Evolutionary conservation across 768 basidiomycete genomes (phyloP).

Genomic region (Dictyophora rubrovolvata): DNA sequence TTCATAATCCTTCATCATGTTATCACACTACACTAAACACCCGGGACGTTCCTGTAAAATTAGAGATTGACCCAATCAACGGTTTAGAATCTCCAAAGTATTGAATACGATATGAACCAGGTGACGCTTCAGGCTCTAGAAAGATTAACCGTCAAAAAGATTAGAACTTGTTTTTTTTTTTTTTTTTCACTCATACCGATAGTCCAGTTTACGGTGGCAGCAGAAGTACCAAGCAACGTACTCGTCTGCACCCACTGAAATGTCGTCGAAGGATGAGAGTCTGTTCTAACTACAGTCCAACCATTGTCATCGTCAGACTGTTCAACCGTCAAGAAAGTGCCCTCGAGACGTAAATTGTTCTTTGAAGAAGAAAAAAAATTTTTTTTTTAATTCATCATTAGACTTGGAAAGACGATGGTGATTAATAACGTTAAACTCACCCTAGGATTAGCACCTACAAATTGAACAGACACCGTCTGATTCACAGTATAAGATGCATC

Average conservation of each 20-base stretch:
- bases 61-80: conserved; percentile 46
- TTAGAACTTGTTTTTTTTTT: no score
- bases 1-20: no score
- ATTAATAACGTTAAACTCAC: no score
- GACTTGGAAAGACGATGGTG: no score
- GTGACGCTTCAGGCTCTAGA: conserved; percentile 23
- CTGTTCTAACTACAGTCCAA: conserved; percentile 54
- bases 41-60: conserved; percentile 54
- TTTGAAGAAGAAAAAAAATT: conserved; percentile 17
- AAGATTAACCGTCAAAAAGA: no score
- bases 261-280: conserved; percentile 70
- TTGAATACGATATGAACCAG: conserved; percentile 57
- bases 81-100: conserved; percentile 76
- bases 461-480: conserved; percentile 48
- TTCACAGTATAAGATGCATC: conserved; percentile 42
- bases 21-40: conserved; percentile 46
- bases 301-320: conserved; percentile 28
- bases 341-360: conserved; percentile 71
- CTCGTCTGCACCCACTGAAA: conserved; percentile 55
- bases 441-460: conserved; percentile 71
- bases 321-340: conserved; percentile 63
- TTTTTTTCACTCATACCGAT: neutral
- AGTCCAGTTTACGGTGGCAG: conserved; percentile 6
- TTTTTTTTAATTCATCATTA: neutral
- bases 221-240: conserved; percentile 24